These are phyloP conservation scores for Hypoxylon sp. DNA, from an alignment of 2,329 filamentous ascomycete genomes.

Conservation along the genomic window DNA sequence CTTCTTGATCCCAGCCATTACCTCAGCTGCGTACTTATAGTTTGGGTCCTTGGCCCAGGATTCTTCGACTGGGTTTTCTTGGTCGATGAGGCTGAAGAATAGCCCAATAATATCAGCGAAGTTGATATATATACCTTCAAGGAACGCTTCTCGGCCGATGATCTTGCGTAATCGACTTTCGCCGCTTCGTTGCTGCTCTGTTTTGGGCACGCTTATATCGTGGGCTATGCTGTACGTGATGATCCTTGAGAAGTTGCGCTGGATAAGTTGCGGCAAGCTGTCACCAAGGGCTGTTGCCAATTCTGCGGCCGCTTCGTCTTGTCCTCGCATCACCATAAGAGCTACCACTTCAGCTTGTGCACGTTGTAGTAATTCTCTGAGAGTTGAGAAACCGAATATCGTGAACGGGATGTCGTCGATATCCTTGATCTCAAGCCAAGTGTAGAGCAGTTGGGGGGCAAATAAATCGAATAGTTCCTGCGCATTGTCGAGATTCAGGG, in stretches of 20 bases:
- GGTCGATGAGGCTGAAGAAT: constrained; percentile 81
- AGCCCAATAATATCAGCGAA: constrained; percentile 83
- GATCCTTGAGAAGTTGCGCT: constrained; percentile 78
- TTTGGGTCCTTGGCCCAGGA: constrained; percentile 70
- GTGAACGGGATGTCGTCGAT: constrained; percentile 81
- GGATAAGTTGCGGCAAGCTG: constrained; percentile 69
- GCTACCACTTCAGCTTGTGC: constrained; percentile 83
- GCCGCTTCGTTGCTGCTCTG: constrained; percentile 63
- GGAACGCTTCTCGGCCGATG: constrained; percentile 75
- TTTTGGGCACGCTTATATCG: constrained; percentile 68
- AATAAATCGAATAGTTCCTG: constrained; percentile 85
- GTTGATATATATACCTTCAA: constrained; percentile 72
- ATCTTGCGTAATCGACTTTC: constrained; percentile 76
- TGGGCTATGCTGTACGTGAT: constrained; percentile 87
- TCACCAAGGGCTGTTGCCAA: constrained; percentile 70
- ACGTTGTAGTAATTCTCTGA: constrained; percentile 76
- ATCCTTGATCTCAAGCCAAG: constrained; percentile 79
- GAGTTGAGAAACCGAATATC: constrained; percentile 82
- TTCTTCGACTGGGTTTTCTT: constrained; percentile 79
- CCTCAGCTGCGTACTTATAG: constrained; percentile 71
- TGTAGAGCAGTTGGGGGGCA: constrained; percentile 88
- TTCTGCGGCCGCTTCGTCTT: constrained; percentile 71
- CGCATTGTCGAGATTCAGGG: constrained; percentile 73
- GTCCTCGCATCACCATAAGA: constrained; percentile 84
- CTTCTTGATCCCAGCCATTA: constrained; percentile 75